Evolutionary conservation across 768 basidiomycete species (phyloP), one percentile per base, ranked within the genome.

Genomic region (Dentipellis fragilis): DNA sequence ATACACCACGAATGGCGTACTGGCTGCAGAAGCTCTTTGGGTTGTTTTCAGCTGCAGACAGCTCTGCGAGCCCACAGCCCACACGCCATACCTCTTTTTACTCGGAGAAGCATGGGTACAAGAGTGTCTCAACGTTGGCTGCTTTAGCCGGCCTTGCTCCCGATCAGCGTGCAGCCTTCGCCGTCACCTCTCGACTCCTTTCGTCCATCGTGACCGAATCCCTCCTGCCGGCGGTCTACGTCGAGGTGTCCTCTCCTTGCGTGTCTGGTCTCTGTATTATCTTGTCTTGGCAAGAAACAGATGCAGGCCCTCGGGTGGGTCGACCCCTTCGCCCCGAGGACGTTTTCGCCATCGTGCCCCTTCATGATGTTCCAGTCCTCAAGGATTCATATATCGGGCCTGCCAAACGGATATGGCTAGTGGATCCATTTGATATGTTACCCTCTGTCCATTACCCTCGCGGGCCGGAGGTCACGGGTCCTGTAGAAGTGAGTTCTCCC

Each of bases 381-480:
- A 68, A 68, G 14, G 68, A 65, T 16, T 49, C 61, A 11, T 47
- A 56, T 21, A 67, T 67, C 46, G 69, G 67, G 52, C 69, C 75
- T 58, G 78, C 75, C 17, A 63, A 65, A 11, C 62, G 65, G 10
- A 72, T 81, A 37, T 77, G 74, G 34, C 72, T 81, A 17, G 66
- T 80, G 10, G 80, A 82, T 61, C 80, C 80, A 4, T 66, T 81
- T n/a, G 80, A 82, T 62, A 81, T 82, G 79, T 54, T 74, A 16
- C 75, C 77, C 1, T 68, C 67, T 35, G 63, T 76, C 23, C 78
- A 72, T 56, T 70, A 75, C 40, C 58, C 72, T 16, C 48, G 37
- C 6, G 58, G 59, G n/a, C 55, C 66, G 51, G 51, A 52, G 17
- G 11, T 29, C 29, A 39, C 14, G 36, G 21, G 16, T 42, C 19